phyloP scores from a whole-genome alignment of 2,329 filamentous ascomycete genomes.

The Colletotrichum coccodes region DNA sequence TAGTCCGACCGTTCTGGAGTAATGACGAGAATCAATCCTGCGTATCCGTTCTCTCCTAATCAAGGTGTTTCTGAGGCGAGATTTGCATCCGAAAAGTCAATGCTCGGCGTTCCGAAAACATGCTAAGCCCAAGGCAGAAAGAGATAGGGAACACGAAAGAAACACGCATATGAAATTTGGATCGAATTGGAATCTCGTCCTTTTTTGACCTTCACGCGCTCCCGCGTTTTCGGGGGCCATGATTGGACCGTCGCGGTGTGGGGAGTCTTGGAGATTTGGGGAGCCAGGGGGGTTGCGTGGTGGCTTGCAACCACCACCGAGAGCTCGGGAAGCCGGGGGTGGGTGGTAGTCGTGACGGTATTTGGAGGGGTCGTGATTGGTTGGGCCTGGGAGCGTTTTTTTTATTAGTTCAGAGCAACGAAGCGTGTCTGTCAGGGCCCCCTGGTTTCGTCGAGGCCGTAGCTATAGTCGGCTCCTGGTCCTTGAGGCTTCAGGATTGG shows the following conservation, averaged over 20 bases:
- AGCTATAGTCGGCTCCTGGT: neutral
- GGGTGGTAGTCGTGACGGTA: neutral
- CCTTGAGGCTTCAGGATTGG: neutral
- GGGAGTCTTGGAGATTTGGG: constrained; percentile 3
- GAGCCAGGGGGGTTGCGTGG: neutral
- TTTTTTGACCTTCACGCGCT: constrained; percentile 4
- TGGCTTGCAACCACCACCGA: neutral
- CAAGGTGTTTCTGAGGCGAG: neutral
- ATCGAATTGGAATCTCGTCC: neutral
- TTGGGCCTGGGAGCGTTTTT: neutral
- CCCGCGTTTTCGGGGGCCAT: neutral
- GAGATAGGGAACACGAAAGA: neutral
- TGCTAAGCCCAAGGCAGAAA: neutral
- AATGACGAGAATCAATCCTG: neutral
- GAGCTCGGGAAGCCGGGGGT: neutral
- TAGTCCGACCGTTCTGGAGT: neutral
- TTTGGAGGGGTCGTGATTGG: neutral
- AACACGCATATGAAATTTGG: neutral
- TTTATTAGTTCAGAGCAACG: neutral
- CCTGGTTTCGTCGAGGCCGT: neutral
- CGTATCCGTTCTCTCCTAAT: neutral
- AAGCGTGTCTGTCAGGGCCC: neutral
- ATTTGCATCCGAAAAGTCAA: constrained; percentile 3
- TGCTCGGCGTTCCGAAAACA: neutral
- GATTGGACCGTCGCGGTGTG: constrained; percentile 13